Evolutionary conservation across 2,329 filamentous ascomycete species (phyloP).

Genomic region (Fusarium marasasianum): DNA sequence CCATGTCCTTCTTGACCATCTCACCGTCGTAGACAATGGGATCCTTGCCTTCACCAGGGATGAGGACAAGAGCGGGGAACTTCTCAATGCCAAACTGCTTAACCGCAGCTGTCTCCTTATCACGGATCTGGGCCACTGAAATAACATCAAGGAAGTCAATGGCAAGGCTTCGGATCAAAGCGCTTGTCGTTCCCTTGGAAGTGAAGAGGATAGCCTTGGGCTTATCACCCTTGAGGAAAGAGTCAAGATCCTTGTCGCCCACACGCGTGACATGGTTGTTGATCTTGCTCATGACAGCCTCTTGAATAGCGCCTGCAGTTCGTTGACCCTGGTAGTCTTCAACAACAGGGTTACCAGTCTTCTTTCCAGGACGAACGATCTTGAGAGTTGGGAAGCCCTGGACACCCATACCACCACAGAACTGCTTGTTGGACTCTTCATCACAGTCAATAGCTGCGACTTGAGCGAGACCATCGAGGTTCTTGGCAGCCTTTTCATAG

Average conservation of each 20-base stretch:
- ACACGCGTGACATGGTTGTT: constrained; percentile 89
- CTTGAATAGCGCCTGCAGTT: constrained; percentile 85
- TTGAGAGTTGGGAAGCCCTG: constrained; percentile 97
- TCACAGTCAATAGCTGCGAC: constrained; percentile 97
- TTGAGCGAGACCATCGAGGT: constrained; percentile 89
- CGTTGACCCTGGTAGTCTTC: constrained; percentile 92
- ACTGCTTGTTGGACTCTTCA: constrained; percentile 87
- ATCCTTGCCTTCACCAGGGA: constrained; percentile 76
- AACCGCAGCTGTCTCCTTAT: constrained; percentile 78
- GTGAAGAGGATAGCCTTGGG: constrained; percentile 93
- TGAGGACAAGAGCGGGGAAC: constrained; percentile 82
- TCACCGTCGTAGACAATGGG: constrained; percentile 81
- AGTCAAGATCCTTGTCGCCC: constrained; percentile 79
- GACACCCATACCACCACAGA: constrained; percentile 87
- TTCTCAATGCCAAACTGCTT: constrained; percentile 78
- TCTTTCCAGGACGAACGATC: constrained; percentile 87
- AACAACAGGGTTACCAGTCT: constrained; percentile 78
- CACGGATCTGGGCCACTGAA: constrained; percentile 81
- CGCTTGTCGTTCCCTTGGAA: constrained; percentile 88
- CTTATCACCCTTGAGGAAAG: constrained; percentile 76
- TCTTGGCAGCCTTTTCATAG: constrained; percentile 92
- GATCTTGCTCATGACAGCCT: constrained; percentile 86
- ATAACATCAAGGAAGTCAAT: constrained; percentile 90
- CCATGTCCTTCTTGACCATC: constrained; percentile 83
- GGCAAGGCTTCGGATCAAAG: constrained; percentile 83